Conservation (phyloP, 2,329 filamentous ascomycete species). For the Raffaelea albimanens region DNA sequence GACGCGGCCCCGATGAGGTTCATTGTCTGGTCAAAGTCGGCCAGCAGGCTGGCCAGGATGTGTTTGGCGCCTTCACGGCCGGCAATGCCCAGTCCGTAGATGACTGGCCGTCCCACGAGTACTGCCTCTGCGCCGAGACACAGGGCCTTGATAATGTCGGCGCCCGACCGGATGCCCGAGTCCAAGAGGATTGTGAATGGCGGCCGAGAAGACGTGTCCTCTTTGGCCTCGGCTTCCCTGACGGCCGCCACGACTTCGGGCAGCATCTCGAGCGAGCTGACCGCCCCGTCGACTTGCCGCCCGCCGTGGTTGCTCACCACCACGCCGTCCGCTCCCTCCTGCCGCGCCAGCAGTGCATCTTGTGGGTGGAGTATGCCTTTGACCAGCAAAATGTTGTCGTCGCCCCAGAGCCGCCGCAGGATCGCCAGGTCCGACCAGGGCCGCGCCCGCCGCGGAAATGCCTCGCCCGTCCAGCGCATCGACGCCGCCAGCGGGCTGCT, state of each 20-base stretch:
- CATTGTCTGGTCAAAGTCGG: constrained; percentile 46
- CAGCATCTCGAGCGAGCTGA: constrained; percentile 45
- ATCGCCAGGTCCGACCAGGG: too few relatives aligned
- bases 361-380: constrained; percentile 47
- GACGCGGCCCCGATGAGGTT: constrained; percentile 40
- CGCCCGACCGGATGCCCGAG: constrained; percentile 43
- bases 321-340: constrained; percentile 37
- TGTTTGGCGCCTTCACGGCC: constrained; percentile 45
- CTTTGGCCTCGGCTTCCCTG: constrained; percentile 30
- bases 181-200: constrained; percentile 47
- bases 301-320: constrained; percentile 50
- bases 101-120: constrained; percentile 45
- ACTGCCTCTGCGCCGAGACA: constrained; percentile 46
- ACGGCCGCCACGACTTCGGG: constrained; percentile 53
- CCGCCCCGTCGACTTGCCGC: constrained; percentile 46
- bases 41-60: constrained; percentile 38
- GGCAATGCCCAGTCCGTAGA: constrained; percentile 47
- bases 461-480: too few relatives aligned
- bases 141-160: constrained; percentile 49
- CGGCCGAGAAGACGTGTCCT: not conserved
- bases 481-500: too few relatives aligned
- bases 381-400: constrained; percentile 49
- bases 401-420: constrained; percentile 33
- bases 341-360: constrained; percentile 35
- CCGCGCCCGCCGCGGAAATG: too few relatives aligned